Conservation (phyloP, 208 protist species). For the Wallacemonas sp. region DNA sequence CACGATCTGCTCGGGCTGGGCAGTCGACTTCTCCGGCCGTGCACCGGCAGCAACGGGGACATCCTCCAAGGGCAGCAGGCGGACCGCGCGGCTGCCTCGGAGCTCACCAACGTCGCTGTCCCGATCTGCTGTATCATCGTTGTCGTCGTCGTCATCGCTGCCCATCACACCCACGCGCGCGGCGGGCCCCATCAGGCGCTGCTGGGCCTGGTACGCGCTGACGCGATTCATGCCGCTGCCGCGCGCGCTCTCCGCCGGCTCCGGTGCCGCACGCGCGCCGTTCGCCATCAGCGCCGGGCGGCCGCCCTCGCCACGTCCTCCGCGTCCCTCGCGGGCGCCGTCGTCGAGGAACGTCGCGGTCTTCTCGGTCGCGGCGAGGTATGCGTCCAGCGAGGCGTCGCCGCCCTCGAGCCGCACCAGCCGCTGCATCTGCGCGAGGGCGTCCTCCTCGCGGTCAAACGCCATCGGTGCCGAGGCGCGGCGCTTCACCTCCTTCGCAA, state of each 20-base stretch:
- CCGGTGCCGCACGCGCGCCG: not conserved
- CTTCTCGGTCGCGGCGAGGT: slow-evolving; percentile 26
- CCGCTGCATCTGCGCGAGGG: slow-evolving; percentile 43
- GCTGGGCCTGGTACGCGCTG: slow-evolving; percentile 29
- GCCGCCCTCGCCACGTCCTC: not conserved
- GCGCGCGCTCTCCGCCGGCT: not conserved
- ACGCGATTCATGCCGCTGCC: slow-evolving; percentile 36
- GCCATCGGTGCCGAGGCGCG: slow-evolving; percentile 27
- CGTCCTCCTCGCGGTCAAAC: slow-evolving; percentile 45
- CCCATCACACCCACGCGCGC: not conserved
- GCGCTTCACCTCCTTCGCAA: slow-evolving; percentile 49
- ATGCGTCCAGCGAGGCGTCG: slow-evolving; percentile 37
- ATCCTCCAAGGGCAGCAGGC: no score
- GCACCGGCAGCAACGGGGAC: no score
- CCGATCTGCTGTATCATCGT: not conserved
- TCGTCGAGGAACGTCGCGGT: slow-evolving; percentile 15
- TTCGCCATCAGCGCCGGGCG: not conserved
- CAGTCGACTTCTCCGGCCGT: no score
- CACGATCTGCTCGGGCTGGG: no score
- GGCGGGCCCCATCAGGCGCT: slow-evolving; percentile 1
- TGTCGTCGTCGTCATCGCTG: not conserved
- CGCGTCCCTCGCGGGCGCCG: not conserved
- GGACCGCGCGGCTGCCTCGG: not conserved
- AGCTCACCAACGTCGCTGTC: not conserved
- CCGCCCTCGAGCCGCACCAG: slow-evolving; percentile 34